phyloP scores from a whole-genome alignment of 805 yeast genomes.

The Candida tibetensis region DNA sequence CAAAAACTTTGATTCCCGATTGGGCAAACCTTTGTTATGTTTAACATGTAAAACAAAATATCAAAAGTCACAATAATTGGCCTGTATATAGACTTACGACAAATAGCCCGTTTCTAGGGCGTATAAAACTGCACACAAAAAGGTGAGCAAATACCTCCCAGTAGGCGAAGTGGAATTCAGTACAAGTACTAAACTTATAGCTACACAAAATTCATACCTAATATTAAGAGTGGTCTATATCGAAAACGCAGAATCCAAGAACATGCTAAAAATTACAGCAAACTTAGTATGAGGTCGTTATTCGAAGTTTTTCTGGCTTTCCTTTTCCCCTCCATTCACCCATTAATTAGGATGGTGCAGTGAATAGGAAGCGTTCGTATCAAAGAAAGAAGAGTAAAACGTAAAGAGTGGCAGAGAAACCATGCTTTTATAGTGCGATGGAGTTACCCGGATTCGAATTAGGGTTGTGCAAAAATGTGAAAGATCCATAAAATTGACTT shows the following conservation, averaged over 20 bases:
- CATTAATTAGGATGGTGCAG: constrained; percentile 36
- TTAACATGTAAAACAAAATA: too few relatives aligned
- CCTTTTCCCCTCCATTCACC: constrained; percentile 42
- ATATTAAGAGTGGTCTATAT: too few relatives aligned
- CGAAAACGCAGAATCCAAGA: constrained; percentile 42
- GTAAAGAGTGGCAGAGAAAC: background rate
- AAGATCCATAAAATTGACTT: too few relatives aligned
- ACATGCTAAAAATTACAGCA: constrained; percentile 18
- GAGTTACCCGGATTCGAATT: background rate
- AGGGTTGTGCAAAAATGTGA: background rate
- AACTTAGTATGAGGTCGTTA: constrained; percentile 35
- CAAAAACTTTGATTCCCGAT: too few relatives aligned
- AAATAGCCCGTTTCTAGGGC: too few relatives aligned
- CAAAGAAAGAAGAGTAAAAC: constrained; percentile 24
- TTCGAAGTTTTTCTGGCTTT: constrained; percentile 29
- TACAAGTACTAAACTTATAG: background rate
- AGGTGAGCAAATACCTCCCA: too few relatives aligned
- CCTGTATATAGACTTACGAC: too few relatives aligned
- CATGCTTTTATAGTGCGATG: background rate
- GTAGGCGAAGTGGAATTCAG: too few relatives aligned
- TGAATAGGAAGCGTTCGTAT: constrained; percentile 40
- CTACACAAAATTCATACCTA: background rate
- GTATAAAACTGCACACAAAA: too few relatives aligned
- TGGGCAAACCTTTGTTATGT: too few relatives aligned
- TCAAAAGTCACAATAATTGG: too few relatives aligned